phyloP scores from a whole-genome alignment of 225 moss, liverwort and hornwort species.

The Neckera pumila region DNA sequence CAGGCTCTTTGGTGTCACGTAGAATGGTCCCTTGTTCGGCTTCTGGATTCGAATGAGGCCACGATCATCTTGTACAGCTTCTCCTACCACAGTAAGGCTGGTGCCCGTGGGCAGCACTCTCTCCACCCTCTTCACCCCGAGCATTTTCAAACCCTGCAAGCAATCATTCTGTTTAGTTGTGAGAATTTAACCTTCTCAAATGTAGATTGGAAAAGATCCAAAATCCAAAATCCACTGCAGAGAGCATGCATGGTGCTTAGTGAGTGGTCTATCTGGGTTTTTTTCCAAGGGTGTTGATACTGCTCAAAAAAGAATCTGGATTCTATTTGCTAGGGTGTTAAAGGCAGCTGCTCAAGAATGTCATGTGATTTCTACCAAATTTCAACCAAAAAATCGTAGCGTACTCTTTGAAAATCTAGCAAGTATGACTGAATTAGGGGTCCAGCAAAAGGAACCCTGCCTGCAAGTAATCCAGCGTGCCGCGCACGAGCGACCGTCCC shows the following conservation, averaged over 20 bases:
- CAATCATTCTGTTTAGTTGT: constrained; percentile 13
- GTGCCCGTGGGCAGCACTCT: constrained; percentile 95
- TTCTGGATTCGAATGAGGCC: constrained; percentile 87
- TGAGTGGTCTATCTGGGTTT: too few species aligned
- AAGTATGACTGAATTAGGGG: background rate
- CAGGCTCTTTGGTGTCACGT: constrained; percentile 82
- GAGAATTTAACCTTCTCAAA: background rate
- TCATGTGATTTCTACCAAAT: background rate
- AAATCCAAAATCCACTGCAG: background rate
- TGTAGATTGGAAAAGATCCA: too few species aligned
- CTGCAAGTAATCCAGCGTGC: constrained; percentile 85
- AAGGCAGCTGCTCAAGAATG: background rate
- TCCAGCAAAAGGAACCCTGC: background rate
- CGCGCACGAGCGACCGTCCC: constrained; percentile 93
- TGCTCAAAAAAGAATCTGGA: background rate
- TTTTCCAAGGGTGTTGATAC: background rate
- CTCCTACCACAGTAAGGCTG: constrained; percentile 86
- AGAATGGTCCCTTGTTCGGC: constrained; percentile 91
- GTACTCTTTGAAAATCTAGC: background rate
- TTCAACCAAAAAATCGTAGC: background rate
- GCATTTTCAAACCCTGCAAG: constrained; percentile 96
- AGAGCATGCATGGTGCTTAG: background rate
- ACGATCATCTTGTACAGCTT: constrained; percentile 86
- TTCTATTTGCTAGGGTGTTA: background rate
- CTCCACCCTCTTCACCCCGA: constrained; percentile 96